Base-by-base conservation (phyloP, 331 rosid genomes). In the Malus hybrid region DNA sequence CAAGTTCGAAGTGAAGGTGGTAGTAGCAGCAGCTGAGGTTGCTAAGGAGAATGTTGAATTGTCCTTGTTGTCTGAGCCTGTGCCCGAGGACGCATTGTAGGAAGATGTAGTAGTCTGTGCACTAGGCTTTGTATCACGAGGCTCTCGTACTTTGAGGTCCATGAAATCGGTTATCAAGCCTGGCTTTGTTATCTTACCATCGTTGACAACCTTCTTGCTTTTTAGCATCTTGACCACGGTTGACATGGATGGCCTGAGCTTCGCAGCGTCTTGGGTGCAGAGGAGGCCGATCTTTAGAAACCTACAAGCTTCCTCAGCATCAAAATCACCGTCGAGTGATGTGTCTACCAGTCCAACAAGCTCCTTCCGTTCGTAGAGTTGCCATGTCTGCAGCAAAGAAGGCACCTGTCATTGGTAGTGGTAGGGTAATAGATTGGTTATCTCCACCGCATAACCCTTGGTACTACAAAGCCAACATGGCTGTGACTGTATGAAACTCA, bases 241-340 rank as follows among this genome's bases (percentile, higher is more conserved):
- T 60, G 97, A 81, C 97, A 94, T 94, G 15, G 97, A 80, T 26
- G 99, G 99, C 79, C 99, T 88, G 63, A 78, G 86, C 76, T 84
- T 92, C 4, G 93, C 93, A 57, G 85, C 50, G 78, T 92, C 97
- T 71, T 95, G 99, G 24, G 99, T 90, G 87, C 99, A 95, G 69
- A 90, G 93, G 69, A 95, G 97, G 68, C 90, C 91, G 48, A 95
- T 83, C 81, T 89, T 92, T 71, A 95, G 86, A 70, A 89, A 80
- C 10, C 83, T 80, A 78, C 93, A 82, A 6, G 96, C 97, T 81
- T 95, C 90, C 86, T 88, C 97, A 0, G 81, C 92, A 3, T 89
- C 96, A 14, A 90, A 92, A 26, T 92, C 86, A 0, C 92, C 93
- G 1, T 84, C 46, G 66, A 92, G 63, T 15, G 91, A 76, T 66